These are phyloP conservation scores for Stagonosporopsis rhizophila DNA, from an alignment of 2,329 filamentous ascomycete species.

Conservation along the genomic window DNA sequence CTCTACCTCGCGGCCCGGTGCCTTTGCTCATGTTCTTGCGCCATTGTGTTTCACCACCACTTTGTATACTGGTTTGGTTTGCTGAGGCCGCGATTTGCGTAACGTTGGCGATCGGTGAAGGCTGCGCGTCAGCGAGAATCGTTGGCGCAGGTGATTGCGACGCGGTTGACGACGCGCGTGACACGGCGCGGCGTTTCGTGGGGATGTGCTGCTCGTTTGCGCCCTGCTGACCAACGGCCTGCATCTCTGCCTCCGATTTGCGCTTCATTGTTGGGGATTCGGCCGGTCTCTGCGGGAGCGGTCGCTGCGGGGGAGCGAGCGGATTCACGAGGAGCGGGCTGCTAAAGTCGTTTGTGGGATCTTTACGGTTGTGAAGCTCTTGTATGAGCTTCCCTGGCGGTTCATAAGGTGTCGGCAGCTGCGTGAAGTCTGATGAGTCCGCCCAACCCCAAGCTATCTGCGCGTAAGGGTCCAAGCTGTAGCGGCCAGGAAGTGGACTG, in stretches of 20 bases:
- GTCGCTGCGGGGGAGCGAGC: constrained; percentile 36
- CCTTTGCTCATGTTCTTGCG: constrained; percentile 41
- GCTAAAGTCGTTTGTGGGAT: constrained; percentile 46
- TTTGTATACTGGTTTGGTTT: constrained; percentile 17
- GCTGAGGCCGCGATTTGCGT: constrained; percentile 15
- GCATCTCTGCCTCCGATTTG: constrained; percentile 45
- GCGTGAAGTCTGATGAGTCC: constrained; percentile 42
- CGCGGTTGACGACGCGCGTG: constrained; percentile 42
- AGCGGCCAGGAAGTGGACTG: constrained; percentile 26
- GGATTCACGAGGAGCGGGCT: constrained; percentile 43
- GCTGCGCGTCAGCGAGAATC: constrained; percentile 27
- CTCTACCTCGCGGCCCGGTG: constrained; percentile 43
- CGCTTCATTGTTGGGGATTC: constrained; percentile 46
- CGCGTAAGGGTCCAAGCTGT: constrained; percentile 33
- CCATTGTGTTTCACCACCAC: constrained; percentile 27
- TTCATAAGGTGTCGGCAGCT: constrained; percentile 50
- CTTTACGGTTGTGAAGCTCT: constrained; percentile 42
- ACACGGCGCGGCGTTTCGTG: constrained; percentile 44
- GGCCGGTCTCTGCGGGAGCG: constrained; percentile 28
- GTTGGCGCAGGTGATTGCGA: constrained; percentile 30
- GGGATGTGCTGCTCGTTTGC: constrained; percentile 30
- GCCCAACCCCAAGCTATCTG: constrained; percentile 51
- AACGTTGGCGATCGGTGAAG: constrained; percentile 29
- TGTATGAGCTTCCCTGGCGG: constrained; percentile 55
- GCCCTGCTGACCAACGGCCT: constrained; percentile 36